Evolutionary conservation across 495 filamentous ascomycete species (phyloP), one percentile per base, ranked within the genome.

Genomic region (Daldinia childiae): DNA sequence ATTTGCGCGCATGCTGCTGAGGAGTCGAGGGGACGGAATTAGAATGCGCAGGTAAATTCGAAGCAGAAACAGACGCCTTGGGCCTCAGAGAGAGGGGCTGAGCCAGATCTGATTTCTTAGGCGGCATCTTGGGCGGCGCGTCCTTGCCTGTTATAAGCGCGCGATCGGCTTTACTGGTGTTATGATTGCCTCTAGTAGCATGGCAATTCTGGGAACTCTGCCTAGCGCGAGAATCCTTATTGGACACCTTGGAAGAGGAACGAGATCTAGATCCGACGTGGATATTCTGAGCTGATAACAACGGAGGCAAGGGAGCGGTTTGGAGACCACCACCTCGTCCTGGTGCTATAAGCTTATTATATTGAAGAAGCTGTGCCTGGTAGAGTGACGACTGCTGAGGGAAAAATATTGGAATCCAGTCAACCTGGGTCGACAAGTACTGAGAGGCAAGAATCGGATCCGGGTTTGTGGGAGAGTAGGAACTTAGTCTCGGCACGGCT

Each of bases 1-100:
- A 90, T 71, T 93, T 91, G 70, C 93, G 89, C 71, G 93, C 86
- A 78, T 92, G 90, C 76, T 98, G 94, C 67, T 93, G 93, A 4
- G 95, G 95, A 0, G 95, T 99, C 4, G 95, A 97, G 0, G 95
- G 95, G 21, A 99, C 90, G 17, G 95, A 98, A 76, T 86, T 97
- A 11, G 95, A 97, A 64, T 96, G 93, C 12, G 71, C 64, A 56
- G 75, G 69, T 51, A 72, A 65, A 54, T 80, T 76, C 17, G 76
- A 74, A 45, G 75, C 62, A 7, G 66, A 67, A 2, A 75, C 58
- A 39, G 78, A 80, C 52, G 72, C 78, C 64, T 77, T 80, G 17
- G 78, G 74, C 69, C 75, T 81, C 51, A 71, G 57, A 14, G 80
- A 66, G 34, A 76, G 69, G 36, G 74, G 77, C 55, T 80, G 78